Conservation (phyloP, 441 rosid genomes). For the Pelargonium exstipulatum region DNA sequence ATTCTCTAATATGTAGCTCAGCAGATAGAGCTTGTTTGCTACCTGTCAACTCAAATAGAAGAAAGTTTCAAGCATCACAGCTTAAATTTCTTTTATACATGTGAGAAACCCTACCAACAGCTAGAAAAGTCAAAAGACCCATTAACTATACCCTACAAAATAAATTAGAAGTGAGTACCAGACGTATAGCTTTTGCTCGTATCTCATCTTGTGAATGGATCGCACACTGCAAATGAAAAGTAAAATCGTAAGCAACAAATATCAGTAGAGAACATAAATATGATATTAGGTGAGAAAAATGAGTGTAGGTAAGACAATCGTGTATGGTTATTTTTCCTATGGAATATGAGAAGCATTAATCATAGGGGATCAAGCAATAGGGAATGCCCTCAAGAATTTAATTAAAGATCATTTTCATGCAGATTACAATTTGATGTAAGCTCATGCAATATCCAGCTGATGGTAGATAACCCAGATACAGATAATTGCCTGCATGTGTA, state of each 20-base stretch:
- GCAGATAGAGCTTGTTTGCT: constrained; percentile 90
- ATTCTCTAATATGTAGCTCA: constrained; percentile 57
- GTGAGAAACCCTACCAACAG: constrained; percentile 11
- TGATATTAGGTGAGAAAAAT: not conserved
- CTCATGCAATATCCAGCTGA: not conserved
- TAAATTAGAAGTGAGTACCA: constrained; percentile 45
- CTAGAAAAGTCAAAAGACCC: constrained; percentile 1
- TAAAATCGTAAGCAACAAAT: not conserved
- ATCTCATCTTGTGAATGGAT: constrained; percentile 91
- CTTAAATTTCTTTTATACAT: not conserved
- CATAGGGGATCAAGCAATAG: not conserved
- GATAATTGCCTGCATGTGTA: not conserved
- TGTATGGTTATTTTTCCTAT: not conserved
- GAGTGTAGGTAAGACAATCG: not conserved
- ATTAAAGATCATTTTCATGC: not conserved
- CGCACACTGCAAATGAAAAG: constrained; percentile 71
- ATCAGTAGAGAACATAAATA: not conserved
- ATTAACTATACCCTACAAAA: constrained; percentile 12
- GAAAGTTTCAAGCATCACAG: constrained; percentile 7
- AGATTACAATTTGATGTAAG: not conserved
- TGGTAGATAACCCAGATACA: not conserved
- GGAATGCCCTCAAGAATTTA: not conserved
- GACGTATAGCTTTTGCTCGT: constrained; percentile 92
- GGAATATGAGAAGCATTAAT: not conserved
- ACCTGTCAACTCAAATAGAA: constrained; percentile 53